Conservation (phyloP, 129 eudicot species). For the Arctium lappa region DNA sequence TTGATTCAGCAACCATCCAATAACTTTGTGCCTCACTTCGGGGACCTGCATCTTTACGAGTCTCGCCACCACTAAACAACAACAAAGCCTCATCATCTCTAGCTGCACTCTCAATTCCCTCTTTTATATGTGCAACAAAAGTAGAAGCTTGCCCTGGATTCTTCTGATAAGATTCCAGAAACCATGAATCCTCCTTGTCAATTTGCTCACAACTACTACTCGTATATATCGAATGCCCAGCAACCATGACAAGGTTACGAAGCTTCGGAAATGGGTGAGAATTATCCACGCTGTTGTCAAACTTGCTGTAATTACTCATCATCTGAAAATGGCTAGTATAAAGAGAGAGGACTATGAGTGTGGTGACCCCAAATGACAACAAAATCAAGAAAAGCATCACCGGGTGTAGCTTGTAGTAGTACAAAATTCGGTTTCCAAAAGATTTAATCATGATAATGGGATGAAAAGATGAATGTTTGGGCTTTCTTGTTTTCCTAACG, state of each 20-base stretch:
- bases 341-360: slow-evolving; percentile 40
- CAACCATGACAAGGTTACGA: slow-evolving; percentile 92
- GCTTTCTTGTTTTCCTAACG: slow-evolving; percentile 52
- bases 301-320: slow-evolving; percentile 35
- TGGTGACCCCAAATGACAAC: slow-evolving; percentile 50
- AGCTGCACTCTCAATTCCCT: slow-evolving; percentile 72
- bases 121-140: slow-evolving; percentile 74
- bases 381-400: slow-evolving; percentile 43
- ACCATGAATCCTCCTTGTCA: slow-evolving; percentile 94
- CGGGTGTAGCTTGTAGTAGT: slow-evolving; percentile 72
- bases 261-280: slow-evolving; percentile 65
- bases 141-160: slow-evolving; percentile 97
- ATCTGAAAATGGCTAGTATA: slow-evolving; percentile 35
- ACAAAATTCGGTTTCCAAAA: slow-evolving; percentile 46
- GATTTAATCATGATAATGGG: slow-evolving; percentile 61
- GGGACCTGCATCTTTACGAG: slow-evolving; percentile 96
- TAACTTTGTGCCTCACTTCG: slow-evolving; percentile 98
- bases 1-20: slow-evolving; percentile 94
- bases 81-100: slow-evolving; percentile 74
- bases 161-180: slow-evolving; percentile 88
- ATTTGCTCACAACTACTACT: slow-evolving; percentile 89
- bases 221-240: slow-evolving; percentile 94
- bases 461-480: slow-evolving; percentile 33
- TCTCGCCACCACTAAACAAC: slow-evolving; percentile 98
- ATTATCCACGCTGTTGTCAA: slow-evolving; percentile 13